These are phyloP conservation scores for Colletotrichum truncatum DNA, from an alignment of 2,329 filamentous ascomycete genomes.

Conservation along the genomic window DNA sequence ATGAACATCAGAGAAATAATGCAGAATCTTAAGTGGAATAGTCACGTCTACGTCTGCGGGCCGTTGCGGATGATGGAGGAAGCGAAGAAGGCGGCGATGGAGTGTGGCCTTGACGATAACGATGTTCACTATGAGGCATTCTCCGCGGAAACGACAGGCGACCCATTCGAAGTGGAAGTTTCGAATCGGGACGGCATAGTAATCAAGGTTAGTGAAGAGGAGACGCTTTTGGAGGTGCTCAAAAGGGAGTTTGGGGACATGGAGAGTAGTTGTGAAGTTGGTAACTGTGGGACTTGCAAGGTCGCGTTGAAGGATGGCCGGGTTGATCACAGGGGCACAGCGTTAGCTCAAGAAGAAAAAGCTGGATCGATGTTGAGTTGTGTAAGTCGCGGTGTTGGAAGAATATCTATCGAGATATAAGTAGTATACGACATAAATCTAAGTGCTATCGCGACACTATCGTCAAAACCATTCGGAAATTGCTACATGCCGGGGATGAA, in stretches of 20 bases:
- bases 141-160: constrained; percentile 59
- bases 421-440: constrained; percentile 8
- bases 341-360: constrained; percentile 55
- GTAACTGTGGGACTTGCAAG: constrained; percentile 64
- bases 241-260: constrained; percentile 52
- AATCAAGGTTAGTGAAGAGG: constrained; percentile 56
- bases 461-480: no score
- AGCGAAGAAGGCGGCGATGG: constrained; percentile 49
- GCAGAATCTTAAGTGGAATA: constrained; percentile 56
- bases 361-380: constrained; percentile 56
- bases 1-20: constrained; percentile 62
- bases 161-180: constrained; percentile 68
- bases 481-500: not conserved
- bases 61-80: constrained; percentile 66
- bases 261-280: constrained; percentile 61
- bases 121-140: constrained; percentile 72
- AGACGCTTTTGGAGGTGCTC: constrained; percentile 60
- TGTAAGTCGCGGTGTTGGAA: constrained; percentile 61
- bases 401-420: constrained; percentile 59
- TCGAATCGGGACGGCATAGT: constrained; percentile 46
- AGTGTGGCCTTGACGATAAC: constrained; percentile 52
- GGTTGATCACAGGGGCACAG: constrained; percentile 60
- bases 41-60: constrained; percentile 70
- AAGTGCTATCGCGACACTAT: no score
- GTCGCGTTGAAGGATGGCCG: constrained; percentile 50